phyloP scores from a whole-genome alignment of 495 filamentous ascomycete species.

The Tuber indicum region DNA sequence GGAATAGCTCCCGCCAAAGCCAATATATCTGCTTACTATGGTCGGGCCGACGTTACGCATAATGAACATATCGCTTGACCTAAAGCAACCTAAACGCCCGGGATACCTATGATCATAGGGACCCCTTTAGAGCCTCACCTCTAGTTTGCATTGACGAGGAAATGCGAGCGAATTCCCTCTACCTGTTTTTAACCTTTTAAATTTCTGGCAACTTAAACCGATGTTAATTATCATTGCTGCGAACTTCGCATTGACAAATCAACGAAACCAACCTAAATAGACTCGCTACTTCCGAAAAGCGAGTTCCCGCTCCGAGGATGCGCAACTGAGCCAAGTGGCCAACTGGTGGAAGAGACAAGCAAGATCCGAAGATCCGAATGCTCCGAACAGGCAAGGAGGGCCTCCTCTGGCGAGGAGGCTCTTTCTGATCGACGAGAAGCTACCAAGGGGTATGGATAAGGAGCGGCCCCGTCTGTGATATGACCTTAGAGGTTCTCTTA shows the following conservation, averaged over 20 bases:
- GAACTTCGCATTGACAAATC: slow-evolving; percentile 1
- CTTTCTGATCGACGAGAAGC: not conserved
- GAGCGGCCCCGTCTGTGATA: not conserved
- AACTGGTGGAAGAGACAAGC: not conserved
- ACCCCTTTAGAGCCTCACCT: not conserved
- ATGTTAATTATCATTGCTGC: not conserved
- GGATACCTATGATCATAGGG: not conserved
- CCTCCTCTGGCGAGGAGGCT: not conserved
- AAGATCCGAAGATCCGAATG: not conserved
- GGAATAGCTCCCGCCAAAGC: not conserved
- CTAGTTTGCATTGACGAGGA: not conserved
- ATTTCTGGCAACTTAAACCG: not conserved
- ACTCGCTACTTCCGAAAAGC: not conserved
- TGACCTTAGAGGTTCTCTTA: not conserved
- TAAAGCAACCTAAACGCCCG: not conserved
- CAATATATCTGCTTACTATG: not conserved
- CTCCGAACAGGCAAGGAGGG: not conserved
- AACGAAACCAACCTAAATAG: not conserved
- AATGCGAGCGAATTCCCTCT: not conserved
- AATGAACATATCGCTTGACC: not conserved
- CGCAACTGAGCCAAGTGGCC: not conserved
- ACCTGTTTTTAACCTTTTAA: not conserved
- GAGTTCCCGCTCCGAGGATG: not conserved
- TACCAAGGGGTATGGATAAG: not conserved
- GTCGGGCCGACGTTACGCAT: not conserved